These are phyloP conservation scores for Pichia cephalocereana DNA, from an alignment of 805 yeast species.

Conservation along the genomic window DNA sequence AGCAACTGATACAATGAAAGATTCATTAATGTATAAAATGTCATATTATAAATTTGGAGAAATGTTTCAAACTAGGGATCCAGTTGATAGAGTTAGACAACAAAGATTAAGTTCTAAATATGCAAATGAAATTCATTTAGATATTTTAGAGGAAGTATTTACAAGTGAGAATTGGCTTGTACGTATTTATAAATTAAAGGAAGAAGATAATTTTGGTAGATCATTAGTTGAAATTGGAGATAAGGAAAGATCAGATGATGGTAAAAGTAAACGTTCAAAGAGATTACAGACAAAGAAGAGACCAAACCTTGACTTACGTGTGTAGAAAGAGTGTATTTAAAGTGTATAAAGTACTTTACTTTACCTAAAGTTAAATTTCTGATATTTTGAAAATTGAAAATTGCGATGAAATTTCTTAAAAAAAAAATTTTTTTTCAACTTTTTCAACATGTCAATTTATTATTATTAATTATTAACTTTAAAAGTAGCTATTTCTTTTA, in stretches of 20 bases:
- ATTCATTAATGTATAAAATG: slow-evolving; percentile 92
- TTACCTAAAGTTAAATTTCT: too few species aligned
- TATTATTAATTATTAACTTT: too few species aligned
- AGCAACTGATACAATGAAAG: slow-evolving; percentile 79
- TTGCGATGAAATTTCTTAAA: too few species aligned
- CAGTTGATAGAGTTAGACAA: slow-evolving; percentile 78
- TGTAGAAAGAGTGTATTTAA: not conserved
- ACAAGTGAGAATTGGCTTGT: slow-evolving; percentile 97
- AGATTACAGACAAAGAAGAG: slow-evolving; percentile 20
- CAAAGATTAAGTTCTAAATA: slow-evolving; percentile 38
- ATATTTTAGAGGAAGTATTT: slow-evolving; percentile 85
- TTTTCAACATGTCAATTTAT: too few species aligned
- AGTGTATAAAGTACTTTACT: too few species aligned
- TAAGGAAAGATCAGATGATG: slow-evolving; percentile 31
- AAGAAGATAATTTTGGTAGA: slow-evolving; percentile 80
- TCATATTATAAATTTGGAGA: slow-evolving; percentile 81
- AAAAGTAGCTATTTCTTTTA: too few species aligned
- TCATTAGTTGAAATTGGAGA: slow-evolving; percentile 49
- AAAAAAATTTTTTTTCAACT: too few species aligned
- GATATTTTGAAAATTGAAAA: too few species aligned
- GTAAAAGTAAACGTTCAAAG: slow-evolving; percentile 17
- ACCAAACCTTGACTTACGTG: slow-evolving; percentile 22
- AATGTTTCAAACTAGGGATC: slow-evolving; percentile 50
- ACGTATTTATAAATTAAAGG: slow-evolving; percentile 86
- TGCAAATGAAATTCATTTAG: slow-evolving; percentile 43